Conservation (phyloP, 1,139 yeast genomes). For the Suhomyces yuchorum region DNA sequence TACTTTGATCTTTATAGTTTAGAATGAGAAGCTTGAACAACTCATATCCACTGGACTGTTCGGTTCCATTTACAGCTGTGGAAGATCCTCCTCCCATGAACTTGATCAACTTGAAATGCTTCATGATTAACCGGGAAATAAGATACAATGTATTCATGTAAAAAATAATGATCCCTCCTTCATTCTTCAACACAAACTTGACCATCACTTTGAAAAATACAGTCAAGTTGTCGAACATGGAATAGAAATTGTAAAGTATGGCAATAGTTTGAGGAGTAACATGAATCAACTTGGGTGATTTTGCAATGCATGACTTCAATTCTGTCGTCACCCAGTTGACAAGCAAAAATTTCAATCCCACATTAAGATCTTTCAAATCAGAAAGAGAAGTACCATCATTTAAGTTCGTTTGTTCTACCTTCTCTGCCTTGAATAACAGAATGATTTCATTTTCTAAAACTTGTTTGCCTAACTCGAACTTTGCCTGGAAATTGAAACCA, state of each 20-base stretch:
- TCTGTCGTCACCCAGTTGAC: conserved; percentile 48
- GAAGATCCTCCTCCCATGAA: conserved; percentile 27
- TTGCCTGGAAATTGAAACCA: conserved; percentile 36
- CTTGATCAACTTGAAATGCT: conserved; percentile 42
- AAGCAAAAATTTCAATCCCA: conserved; percentile 47
- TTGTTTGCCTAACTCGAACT: conserved; percentile 33
- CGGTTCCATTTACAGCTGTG: background rate
- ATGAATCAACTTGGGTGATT: conserved; percentile 41
- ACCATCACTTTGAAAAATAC: conserved; percentile 47
- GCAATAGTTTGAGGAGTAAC: conserved; percentile 38
- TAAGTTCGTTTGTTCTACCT: background rate
- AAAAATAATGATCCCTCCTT: conserved; percentile 43
- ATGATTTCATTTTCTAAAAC: conserved; percentile 29
- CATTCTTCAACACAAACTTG: conserved; percentile 41
- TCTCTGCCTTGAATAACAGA: background rate
- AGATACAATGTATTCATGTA: conserved; percentile 46
- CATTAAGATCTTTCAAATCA: conserved; percentile 27
- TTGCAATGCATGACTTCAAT: conserved; percentile 32
- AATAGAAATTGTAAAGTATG: conserved; percentile 36
- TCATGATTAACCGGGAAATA: conserved; percentile 35
- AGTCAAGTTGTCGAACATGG: conserved; percentile 38
- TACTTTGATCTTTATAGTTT: conserved; percentile 38
- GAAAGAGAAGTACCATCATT: background rate
- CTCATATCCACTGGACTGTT: conserved; percentile 32
- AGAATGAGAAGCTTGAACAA: conserved; percentile 36